Percentiles rank a stretch among this genome's conserved stretches.
Evolutionary conservation across 2,329 filamentous ascomycete species (phyloP).

Genomic region (Bipolaris cookei): DNA sequence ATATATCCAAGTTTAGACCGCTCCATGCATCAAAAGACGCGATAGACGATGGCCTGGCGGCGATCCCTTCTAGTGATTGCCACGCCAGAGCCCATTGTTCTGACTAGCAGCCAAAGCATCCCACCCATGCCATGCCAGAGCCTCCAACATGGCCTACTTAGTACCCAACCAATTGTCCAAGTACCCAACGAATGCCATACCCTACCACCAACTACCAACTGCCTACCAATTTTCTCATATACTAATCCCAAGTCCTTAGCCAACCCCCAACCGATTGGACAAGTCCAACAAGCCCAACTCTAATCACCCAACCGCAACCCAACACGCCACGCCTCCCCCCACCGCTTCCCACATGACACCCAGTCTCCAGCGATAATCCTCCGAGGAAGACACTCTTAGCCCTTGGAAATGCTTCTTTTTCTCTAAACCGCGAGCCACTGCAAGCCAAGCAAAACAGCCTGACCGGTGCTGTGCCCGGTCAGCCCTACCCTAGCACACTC

Average conservation of each 20-base stretch:
- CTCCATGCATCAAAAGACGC: constrained; percentile 1
- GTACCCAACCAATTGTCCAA: neutral
- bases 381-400: constrained; percentile 5
- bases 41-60: constrained; percentile 2
- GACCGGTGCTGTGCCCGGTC: neutral
- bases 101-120: neutral
- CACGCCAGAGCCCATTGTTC: constrained; percentile 6
- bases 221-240: no score
- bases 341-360: neutral
- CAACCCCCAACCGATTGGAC: no score
- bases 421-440: constrained; percentile 3
- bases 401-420: constrained; percentile 1
- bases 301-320: neutral
- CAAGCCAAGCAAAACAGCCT: neutral
- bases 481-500: neutral
- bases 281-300: neutral
- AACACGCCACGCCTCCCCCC: neutral
- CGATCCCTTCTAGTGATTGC: constrained; percentile 4
- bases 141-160: no score
- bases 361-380: constrained; percentile 3
- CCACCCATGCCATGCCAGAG: no score
- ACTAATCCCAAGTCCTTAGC: no score
- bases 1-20: neutral
- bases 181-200: neutral
- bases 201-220: neutral